Conservation (phyloP, 2,329 filamentous ascomycete genomes). For the Arthrinium phaeospermum region DNA sequence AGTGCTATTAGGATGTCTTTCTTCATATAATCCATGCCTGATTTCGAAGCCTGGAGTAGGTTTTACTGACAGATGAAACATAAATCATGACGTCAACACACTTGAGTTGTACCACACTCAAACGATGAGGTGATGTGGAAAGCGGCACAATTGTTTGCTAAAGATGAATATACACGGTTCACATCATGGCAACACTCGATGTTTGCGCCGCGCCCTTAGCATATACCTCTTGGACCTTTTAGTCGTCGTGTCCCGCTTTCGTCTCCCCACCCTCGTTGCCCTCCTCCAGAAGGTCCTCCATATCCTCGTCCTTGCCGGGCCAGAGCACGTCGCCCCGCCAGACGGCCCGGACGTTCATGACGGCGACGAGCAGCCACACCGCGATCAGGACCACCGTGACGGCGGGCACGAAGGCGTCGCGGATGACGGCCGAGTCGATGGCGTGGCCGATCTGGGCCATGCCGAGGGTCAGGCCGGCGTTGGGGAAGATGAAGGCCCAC, state of each 20-base stretch:
- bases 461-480: slow-evolving; percentile 61
- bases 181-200: not conserved
- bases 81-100: not conserved
- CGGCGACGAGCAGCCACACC: slow-evolving; percentile 56
- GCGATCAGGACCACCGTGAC: slow-evolving; percentile 55
- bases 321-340: slow-evolving; percentile 52
- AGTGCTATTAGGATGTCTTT: no score
- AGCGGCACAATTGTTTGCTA: not conserved
- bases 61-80: no score
- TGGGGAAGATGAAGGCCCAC: slow-evolving; percentile 64
- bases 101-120: not conserved
- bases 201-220: no score
- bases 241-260: not conserved
- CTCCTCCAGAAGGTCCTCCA: not conserved
- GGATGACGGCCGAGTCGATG: slow-evolving; percentile 51
- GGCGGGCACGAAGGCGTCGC: slow-evolving; percentile 51
- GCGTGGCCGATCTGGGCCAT: slow-evolving; percentile 57
- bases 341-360: slow-evolving; percentile 50
- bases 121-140: not conserved
- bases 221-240: not conserved
- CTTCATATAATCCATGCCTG: not conserved
- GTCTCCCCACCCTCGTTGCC: no score
- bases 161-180: not conserved
- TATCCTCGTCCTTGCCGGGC: slow-evolving; percentile 33
- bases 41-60: not conserved